Conservation (phyloP, 257 asterid species). For the Solanum chmielewskii region DNA sequence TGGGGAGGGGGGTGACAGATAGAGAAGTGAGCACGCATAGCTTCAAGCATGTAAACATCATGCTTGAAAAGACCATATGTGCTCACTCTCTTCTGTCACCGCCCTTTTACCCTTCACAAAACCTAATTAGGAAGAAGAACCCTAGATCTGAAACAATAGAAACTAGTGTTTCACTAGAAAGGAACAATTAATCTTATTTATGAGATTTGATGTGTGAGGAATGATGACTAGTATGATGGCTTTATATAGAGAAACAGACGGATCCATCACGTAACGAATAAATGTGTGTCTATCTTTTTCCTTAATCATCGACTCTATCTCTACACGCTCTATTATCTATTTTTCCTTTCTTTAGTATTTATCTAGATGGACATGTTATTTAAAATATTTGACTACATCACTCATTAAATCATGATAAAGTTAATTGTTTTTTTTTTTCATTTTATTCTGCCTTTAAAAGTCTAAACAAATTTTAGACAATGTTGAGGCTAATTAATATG, state of each 20-base stretch:
- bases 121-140: background rate
- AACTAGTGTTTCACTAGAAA: background rate
- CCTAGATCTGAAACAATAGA: slow-evolving; percentile 7
- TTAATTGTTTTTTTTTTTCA: too few species aligned
- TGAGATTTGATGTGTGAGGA: slow-evolving; percentile 21
- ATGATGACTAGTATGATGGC: slow-evolving; percentile 9
- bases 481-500: too few species aligned
- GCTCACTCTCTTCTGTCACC: slow-evolving; percentile 55
- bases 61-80: slow-evolving; percentile 80
- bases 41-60: slow-evolving; percentile 38
- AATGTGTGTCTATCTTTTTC: slow-evolving; percentile 38
- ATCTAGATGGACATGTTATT: too few species aligned
- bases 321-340: background rate
- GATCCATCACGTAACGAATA: slow-evolving; percentile 38
- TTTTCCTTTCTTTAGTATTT: too few species aligned
- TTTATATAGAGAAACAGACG: slow-evolving; percentile 43
- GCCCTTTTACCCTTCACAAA: slow-evolving; percentile 1
- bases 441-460: too few species aligned
- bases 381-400: too few species aligned
- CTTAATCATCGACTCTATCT: slow-evolving; percentile 6
- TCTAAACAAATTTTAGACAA: too few species aligned
- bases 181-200: background rate
- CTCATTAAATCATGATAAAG: too few species aligned
- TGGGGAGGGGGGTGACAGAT: slow-evolving; percentile 43
- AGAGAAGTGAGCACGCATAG: slow-evolving; percentile 86